Evolutionary conservation across 1,139 yeast genomes (phyloP).

Genomic region (Yamadazyma atlantica): DNA sequence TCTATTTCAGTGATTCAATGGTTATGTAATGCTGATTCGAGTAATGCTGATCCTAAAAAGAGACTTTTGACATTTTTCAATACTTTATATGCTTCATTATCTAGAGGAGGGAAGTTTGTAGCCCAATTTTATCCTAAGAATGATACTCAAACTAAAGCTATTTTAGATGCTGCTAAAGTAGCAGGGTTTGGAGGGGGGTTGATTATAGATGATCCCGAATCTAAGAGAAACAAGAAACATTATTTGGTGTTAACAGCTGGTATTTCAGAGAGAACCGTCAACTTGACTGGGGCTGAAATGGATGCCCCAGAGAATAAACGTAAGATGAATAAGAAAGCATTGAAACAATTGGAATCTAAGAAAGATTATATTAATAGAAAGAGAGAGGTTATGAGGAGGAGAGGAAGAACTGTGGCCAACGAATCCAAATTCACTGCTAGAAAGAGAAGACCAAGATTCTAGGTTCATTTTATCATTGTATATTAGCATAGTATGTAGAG

Average conservation of each 20-base stretch:
- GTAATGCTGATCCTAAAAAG: constrained; percentile 81
- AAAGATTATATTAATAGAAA: constrained; percentile 85
- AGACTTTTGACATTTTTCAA: constrained; percentile 82
- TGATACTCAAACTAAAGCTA: constrained; percentile 77
- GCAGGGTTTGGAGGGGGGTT: constrained; percentile 98
- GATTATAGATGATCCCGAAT: constrained; percentile 90
- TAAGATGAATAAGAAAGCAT: constrained; percentile 47
- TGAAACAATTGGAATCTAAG: constrained; percentile 65
- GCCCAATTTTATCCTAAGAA: constrained; percentile 96
- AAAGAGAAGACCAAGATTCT: constrained; percentile 85
- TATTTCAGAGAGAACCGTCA: constrained; percentile 62
- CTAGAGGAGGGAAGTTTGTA: constrained; percentile 94
- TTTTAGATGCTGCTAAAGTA: constrained; percentile 81
- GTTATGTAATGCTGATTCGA: constrained; percentile 93
- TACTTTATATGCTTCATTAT: constrained; percentile 80
- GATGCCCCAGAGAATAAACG: constrained; percentile 53
- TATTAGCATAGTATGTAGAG: constrained; percentile 4
- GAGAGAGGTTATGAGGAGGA: constrained; percentile 88
- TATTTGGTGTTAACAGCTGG: constrained; percentile 92
- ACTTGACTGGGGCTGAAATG: constrained; percentile 78
- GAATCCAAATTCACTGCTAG: constrained; percentile 95
- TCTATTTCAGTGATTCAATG: constrained; percentile 96
- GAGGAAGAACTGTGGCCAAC: constrained; percentile 85
- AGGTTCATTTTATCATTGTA: constrained; percentile 9
- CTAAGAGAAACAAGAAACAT: constrained; percentile 86